Conservation (phyloP, 371 early-diverging fungal genomes). For the Circinella umbellata region DNA sequence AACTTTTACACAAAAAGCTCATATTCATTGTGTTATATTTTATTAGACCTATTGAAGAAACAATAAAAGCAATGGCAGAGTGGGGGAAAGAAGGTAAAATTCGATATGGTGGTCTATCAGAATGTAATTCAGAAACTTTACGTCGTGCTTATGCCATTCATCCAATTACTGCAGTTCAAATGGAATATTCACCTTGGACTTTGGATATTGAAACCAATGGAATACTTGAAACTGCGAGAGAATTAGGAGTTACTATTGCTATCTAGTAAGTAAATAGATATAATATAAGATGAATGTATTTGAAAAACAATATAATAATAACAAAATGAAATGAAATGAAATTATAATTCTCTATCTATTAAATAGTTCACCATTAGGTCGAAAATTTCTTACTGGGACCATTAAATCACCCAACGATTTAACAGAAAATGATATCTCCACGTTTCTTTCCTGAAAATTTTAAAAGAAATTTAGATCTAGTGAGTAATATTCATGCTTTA, state of each 20-base stretch:
- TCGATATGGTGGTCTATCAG: no score
- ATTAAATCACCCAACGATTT: conserved; percentile 51
- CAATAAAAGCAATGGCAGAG: conserved; percentile 61
- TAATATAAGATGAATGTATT: no score
- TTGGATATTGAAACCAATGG: conserved; percentile 59
- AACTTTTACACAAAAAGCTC: no score
- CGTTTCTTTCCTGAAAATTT: conserved; percentile 58
- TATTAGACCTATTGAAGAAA: conserved; percentile 50
- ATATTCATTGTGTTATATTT: no score
- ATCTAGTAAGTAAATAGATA: conserved; percentile 34
- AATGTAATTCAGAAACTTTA: conserved; percentile 53
- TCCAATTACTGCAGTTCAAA: conserved; percentile 65
- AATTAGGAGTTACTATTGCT: conserved; percentile 64
- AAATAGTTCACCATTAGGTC: conserved; percentile 52
- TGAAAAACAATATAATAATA: no score
- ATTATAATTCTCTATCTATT: neutral
- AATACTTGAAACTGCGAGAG: conserved; percentile 52
- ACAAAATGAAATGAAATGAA: no score
- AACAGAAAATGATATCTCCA: conserved; percentile 46
- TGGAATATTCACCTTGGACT: conserved; percentile 60
- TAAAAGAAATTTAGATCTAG: conserved; percentile 56
- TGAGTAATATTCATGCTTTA: conserved; percentile 38
- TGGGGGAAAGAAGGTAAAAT: conserved; percentile 55
- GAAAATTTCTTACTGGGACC: conserved; percentile 61
- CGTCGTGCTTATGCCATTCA: conserved; percentile 67